phyloP scores from a whole-genome alignment of 2,329 filamentous ascomycete genomes.

The Alternaria gaisen region DNA sequence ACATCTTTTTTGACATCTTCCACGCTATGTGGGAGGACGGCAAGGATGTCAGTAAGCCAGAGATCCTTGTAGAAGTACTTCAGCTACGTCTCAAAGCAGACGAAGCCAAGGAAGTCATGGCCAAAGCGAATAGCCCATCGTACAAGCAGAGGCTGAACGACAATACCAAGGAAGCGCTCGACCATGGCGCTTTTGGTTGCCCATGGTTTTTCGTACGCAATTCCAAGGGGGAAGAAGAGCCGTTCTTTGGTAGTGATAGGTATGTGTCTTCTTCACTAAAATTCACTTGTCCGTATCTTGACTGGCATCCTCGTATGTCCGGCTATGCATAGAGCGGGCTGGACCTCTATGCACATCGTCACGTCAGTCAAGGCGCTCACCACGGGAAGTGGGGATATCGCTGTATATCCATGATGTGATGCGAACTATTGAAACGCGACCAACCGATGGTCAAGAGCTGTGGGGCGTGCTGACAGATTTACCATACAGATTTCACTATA shows the following conservation, averaged over 20 bases:
- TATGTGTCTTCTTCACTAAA: constrained; percentile 37
- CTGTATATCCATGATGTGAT: constrained; percentile 5
- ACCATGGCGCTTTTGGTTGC: constrained; percentile 75
- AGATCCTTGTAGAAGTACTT: constrained; percentile 59
- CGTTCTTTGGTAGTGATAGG: constrained; percentile 82
- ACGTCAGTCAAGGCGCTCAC: constrained; percentile 19
- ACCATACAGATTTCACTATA: constrained; percentile 67
- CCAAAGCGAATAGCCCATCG: constrained; percentile 59
- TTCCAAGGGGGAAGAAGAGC: constrained; percentile 65
- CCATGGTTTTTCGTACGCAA: constrained; percentile 79
- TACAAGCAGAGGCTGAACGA: constrained; percentile 64
- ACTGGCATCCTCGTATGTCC: neutral
- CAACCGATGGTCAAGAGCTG: constrained; percentile 6
- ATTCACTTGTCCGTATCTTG: neutral
- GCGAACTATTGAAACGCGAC: constrained; percentile 28
- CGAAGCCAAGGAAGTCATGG: constrained; percentile 66
- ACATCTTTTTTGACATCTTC: constrained; percentile 65
- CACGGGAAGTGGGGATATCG: constrained; percentile 11
- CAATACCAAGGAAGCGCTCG: constrained; percentile 69
- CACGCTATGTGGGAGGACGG: constrained; percentile 69
- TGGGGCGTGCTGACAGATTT: constrained; percentile 22
- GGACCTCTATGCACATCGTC: constrained; percentile 9
- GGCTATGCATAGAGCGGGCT: neutral
- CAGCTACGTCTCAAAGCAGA: constrained; percentile 58
- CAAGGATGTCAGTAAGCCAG: constrained; percentile 67